Base-by-base conservation (phyloP, 75 land plant species). In the Selaginella moellendorffii region DNA sequence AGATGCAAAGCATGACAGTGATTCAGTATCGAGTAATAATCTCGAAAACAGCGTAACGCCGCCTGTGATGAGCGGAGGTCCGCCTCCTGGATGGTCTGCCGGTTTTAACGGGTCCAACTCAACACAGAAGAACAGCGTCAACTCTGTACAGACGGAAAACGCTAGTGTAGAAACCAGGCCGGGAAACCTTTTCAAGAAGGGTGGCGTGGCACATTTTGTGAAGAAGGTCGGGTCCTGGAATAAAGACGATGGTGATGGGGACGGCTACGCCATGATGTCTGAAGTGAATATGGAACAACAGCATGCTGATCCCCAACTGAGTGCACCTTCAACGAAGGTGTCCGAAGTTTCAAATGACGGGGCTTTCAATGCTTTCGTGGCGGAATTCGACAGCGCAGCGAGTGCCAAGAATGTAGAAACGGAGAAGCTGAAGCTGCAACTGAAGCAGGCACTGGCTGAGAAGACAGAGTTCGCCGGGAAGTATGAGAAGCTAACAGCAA, bases 401-500 rank as follows among this genome's bases (percentile, higher is more conserved):
- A 21, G 74, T 54, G 46, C 46, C 5, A 5, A 77, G 46, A 78
- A 78, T 27, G 72, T 65, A 24, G 98, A 88, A 68, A 64, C 84
- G 25, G 82, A 82, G 18, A 80, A 67, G 54, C 67, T 88, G 61
- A 89, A 75, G 54, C 78, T 72, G 60, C 80, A 83, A 63, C 74
- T 93, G 69, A 76, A 73, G 69, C 77, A 77, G 61, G 76, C 77
- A 2, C 79, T 80, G 36, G 24, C 64, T 30, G 99, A 89, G 64
- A 93, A 89, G 64, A 66, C 69, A 29, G 90, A 80, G 27, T 77
- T 89, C 20, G 54, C 87, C 29, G 79, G 84, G 2, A 83, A 86
- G 66, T 95, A 79, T 73, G 99, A 95, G 64, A 95, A 95, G 69
- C 64, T 95, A 23, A 76, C 87, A 52, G 90, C 87, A 5, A 95